Evolutionary conservation across 768 basidiomycete genomes (phyloP).

Genomic region (Russula ochroleuca): DNA sequence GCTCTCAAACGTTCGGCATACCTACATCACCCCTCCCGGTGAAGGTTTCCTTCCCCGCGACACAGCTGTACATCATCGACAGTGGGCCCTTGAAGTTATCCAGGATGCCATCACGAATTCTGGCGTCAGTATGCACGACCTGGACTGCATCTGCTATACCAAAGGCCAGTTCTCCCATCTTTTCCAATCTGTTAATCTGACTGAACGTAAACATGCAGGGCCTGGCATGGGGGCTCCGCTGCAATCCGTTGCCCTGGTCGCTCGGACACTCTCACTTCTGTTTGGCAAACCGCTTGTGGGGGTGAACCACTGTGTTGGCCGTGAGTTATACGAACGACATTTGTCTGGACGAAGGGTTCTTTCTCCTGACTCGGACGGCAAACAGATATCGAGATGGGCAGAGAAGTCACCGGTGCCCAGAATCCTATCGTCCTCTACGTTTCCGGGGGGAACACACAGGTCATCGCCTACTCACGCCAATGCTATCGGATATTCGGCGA

Average conservation of each 20-base stretch:
- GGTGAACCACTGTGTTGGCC: conserved; percentile 99
- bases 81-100: conserved; percentile 85
- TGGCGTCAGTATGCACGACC: conserved; percentile 61
- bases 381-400: conserved; percentile 97
- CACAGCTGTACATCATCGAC: conserved; percentile 91
- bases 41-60: conserved; percentile 96
- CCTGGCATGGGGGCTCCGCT: conserved; percentile 99
- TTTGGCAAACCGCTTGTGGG: conserved; percentile 90
- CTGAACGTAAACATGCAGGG: conserved; percentile 44
- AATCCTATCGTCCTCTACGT: conserved; percentile 98
- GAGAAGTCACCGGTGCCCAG: conserved; percentile 87
- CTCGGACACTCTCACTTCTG: conserved; percentile 82
- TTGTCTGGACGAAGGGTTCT: neutral
- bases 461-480: conserved; percentile 97
- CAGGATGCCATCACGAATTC: conserved; percentile 69
- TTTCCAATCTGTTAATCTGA: neutral
- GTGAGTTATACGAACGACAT: conserved; percentile 45
- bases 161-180: conserved; percentile 56
- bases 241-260: conserved; percentile 91
- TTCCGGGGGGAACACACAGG: conserved; percentile 98
- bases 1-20: conserved; percentile 91
- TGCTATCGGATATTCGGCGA: conserved; percentile 98
- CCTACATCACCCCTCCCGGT: conserved; percentile 98
- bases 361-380: neutral
- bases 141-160: conserved; percentile 96